Conservation (phyloP, 805 yeast genomes). For the Candida boleticola region DNA sequence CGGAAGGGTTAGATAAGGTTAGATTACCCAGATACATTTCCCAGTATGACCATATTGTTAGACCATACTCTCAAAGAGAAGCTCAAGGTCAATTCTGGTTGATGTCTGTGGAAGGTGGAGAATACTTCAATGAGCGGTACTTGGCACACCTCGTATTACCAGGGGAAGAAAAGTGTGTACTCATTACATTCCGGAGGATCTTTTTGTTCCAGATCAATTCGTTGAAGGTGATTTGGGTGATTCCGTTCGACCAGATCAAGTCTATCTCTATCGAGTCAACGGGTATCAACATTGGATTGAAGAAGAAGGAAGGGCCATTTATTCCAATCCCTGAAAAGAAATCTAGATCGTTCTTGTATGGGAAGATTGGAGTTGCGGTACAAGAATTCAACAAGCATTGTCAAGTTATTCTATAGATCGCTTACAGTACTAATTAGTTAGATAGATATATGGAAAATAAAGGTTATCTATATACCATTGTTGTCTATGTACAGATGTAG, state of each 20-base stretch:
- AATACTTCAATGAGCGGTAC: slow-evolving; percentile 67
- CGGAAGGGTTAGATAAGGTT: slow-evolving; percentile 70
- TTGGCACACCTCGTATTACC: slow-evolving; percentile 83
- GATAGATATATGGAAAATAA: neutral
- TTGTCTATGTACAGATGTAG: slow-evolving; percentile 13
- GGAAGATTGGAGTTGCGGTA: slow-evolving; percentile 76
- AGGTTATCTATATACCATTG: slow-evolving; percentile 7
- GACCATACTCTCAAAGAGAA: slow-evolving; percentile 74
- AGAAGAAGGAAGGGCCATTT: slow-evolving; percentile 54
- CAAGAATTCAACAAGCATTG: slow-evolving; percentile 71
- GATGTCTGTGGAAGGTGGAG: slow-evolving; percentile 79
- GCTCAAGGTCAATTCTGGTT: slow-evolving; percentile 95
- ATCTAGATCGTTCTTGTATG: slow-evolving; percentile 65
- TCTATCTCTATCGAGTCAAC: slow-evolving; percentile 74
- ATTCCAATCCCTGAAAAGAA: slow-evolving; percentile 73
- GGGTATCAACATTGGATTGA: slow-evolving; percentile 69
- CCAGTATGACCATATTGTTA: slow-evolving; percentile 61
- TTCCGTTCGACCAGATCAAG: slow-evolving; percentile 60
- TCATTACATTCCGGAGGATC: slow-evolving; percentile 72
- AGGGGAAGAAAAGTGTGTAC: slow-evolving; percentile 73
- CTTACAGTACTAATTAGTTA: neutral
- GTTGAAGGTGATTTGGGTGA: slow-evolving; percentile 68
- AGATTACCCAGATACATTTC: slow-evolving; percentile 79
- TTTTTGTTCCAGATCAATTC: slow-evolving; percentile 63
- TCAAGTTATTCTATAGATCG: slow-evolving; percentile 42